Evolutionary conservation across 768 basidiomycete species (phyloP).

Genomic region (Termitomyces sp.): DNA sequence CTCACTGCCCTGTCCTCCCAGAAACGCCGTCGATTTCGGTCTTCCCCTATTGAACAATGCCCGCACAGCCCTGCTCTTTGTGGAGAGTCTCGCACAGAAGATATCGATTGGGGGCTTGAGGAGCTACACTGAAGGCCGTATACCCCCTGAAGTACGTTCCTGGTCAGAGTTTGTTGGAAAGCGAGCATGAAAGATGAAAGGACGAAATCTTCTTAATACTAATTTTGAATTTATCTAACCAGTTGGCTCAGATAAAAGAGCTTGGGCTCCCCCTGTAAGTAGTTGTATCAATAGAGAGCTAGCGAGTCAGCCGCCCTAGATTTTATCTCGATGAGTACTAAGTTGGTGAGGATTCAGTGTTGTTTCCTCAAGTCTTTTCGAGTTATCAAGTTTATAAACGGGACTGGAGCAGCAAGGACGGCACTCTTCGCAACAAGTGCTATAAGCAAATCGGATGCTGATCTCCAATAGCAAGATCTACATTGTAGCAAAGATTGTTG

Average conservation of each 20-base stretch:
- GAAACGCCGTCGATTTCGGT: slow-evolving; percentile 96
- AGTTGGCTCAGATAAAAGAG: slow-evolving; percentile 15
- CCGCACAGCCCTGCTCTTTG: slow-evolving; percentile 83
- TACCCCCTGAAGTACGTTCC: slow-evolving; percentile 87
- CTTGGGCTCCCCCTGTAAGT: slow-evolving; percentile 11
- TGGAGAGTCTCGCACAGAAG: slow-evolving; percentile 81
- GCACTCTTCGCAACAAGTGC: slow-evolving; percentile 36
- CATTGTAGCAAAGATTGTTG: no score
- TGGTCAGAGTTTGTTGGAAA: slow-evolving; percentile 88
- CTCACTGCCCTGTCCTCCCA: slow-evolving; percentile 18
- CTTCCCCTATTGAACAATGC: slow-evolving; percentile 88
- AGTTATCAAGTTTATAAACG: slow-evolving; percentile 74
- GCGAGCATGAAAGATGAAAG: slow-evolving; percentile 39
- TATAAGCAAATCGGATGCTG: slow-evolving; percentile 21
- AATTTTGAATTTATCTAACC: not conserved
- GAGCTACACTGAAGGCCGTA: slow-evolving; percentile 79
- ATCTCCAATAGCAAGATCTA: no score
- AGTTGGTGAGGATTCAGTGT: slow-evolving; percentile 39
- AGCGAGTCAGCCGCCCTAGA: not conserved
- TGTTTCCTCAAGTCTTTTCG: slow-evolving; percentile 27
- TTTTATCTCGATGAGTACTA: slow-evolving; percentile 30
- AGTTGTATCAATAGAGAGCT: slow-evolving; percentile 8
- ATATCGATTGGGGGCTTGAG: slow-evolving; percentile 74
- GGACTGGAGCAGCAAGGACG: slow-evolving; percentile 71
- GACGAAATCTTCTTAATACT: not conserved